Percentiles rank a stretch among this genome's conserved stretches.
These are phyloP conservation scores for Eucalyptus marginata DNA, from an alignment of 345 rosid species.

Conservation along the genomic window DNA sequence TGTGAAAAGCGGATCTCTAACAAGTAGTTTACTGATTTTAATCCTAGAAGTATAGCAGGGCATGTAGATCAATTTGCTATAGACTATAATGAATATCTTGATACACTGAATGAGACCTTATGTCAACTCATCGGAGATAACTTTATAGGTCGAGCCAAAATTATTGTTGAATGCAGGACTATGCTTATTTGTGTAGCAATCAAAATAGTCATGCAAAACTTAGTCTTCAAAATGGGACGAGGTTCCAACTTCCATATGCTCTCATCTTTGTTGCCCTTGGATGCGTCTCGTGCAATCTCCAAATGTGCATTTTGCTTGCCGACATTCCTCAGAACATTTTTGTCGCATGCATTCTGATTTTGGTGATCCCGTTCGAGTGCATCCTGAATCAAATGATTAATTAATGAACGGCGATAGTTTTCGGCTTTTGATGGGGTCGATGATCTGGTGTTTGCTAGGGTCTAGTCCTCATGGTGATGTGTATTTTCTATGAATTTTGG, in stretches of 20 bases:
- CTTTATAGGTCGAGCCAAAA: too few species aligned
- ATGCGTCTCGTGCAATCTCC: background rate
- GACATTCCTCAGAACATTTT: background rate
- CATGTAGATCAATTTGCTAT: too few species aligned
- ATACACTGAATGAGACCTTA: rapidly evolving
- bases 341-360: too few species aligned
- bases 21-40: too few species aligned
- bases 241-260: background rate
- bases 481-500: background rate
- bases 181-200: rapidly evolving
- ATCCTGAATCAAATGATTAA: background rate
- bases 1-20: too few species aligned
- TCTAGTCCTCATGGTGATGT: background rate
- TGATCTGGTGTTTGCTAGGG: background rate
- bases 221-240: background rate
- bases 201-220: background rate
- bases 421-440: rapidly evolving
- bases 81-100: too few species aligned
- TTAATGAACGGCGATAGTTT: rapidly evolving
- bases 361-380: background rate
- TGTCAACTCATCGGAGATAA: rapidly evolving
- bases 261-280: background rate
- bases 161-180: rapidly evolving
- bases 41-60: background rate
- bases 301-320: background rate